Base-by-base conservation (phyloP, 1,284 basidiomycete species). In the Singerocomus rubriflavus region DNA sequence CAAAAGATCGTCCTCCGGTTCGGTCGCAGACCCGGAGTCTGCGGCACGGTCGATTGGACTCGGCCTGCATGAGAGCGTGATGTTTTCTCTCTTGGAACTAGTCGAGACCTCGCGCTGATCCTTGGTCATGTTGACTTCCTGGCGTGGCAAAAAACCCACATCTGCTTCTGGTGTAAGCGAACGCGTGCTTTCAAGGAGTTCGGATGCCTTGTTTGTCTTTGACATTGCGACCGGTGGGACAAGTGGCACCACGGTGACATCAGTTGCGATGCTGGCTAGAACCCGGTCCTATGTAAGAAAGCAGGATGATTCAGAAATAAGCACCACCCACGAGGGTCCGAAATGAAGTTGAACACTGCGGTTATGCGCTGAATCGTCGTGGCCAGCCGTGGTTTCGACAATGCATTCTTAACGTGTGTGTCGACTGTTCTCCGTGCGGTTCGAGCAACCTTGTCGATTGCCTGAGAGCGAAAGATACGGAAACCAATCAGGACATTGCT, bases 291-390 rank as follows among this genome's bases (percentile, higher is more conserved):
- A 44, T 53, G 55, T 63, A 47, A 66, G 49, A 34, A 25, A 29
- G 17, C 9, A 36, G 30, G 33, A 38, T 17, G 35, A 32, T 21
- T 16, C 7, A 44, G 31, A 44, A 46, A 35, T 21, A 41, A 37
- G 40, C 49, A 37, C 39, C 13, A 75, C 85, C 68, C 60, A 88
- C 86, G 84, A 58, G 80, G 75, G 47, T 82, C 77, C 52, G 77
- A 67, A 47, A 74, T 65, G 66, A 83, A 84, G 64, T 84, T 84
- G 62, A 85, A 79, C 58, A 84, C 70, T 16, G 87, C 83, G 13
- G 85, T 81, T 70, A 86, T 79, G 44, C 87, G 82, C 54, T 78
- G 77, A 37, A 89, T 69, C 10, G 79, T 75, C 26, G 83, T 85
- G 25, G 84, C 77, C 32, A 82, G 63, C 47, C 82, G 79, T 30